Base-by-base conservation (phyloP, 441 rosid species). In the Gossypium schwendimanii region DNA sequence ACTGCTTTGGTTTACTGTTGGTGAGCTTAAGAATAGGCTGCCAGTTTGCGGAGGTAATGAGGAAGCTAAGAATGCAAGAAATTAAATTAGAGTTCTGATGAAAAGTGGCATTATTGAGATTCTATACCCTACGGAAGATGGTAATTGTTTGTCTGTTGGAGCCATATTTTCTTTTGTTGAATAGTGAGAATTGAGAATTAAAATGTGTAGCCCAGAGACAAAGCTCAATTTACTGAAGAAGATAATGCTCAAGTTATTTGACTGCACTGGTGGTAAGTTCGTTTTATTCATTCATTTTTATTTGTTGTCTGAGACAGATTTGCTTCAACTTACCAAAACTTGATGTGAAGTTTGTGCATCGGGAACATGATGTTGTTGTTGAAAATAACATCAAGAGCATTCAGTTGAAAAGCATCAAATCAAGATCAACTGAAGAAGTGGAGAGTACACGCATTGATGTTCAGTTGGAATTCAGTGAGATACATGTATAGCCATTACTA, bases 391-490 rank as follows among this genome's bases (percentile, higher is more conserved):
- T 93, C 78, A 87, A 78, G 76, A 98, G 99, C 67, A 82, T 96
- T 76, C 92, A 87, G 79, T 82, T 93, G 73, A 90, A 83, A 76
- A 85, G 86, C 81, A 68, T 79, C 78, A 93, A 93, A 83, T 87
- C 97, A 64, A 82, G 76, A 72, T 85, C 87, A 69, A 77, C 63
- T 70, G 98, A 96, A 89, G 99, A 91, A 81, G 84, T 83, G 23
- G 97, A 93, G 85, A 87, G 91, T 76, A 89, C 94, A 63, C 94
- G 95, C 73, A 84, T 93, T 76, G 98, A 95, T 76, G 75, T 93
- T 81, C 92, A 88, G 73, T 69, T 93, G 85, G 99, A 93, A 78
- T 85, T 91, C 76, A 88, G 94, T 81, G 98, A 94, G 87, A 92
- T 96, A 82, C 96, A 96, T 87, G 99, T 93, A 96, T 77, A 87